These are phyloP conservation scores for Ceratobasidium theobromae DNA, from an alignment of 1,284 basidiomycete genomes.

Conservation along the genomic window DNA sequence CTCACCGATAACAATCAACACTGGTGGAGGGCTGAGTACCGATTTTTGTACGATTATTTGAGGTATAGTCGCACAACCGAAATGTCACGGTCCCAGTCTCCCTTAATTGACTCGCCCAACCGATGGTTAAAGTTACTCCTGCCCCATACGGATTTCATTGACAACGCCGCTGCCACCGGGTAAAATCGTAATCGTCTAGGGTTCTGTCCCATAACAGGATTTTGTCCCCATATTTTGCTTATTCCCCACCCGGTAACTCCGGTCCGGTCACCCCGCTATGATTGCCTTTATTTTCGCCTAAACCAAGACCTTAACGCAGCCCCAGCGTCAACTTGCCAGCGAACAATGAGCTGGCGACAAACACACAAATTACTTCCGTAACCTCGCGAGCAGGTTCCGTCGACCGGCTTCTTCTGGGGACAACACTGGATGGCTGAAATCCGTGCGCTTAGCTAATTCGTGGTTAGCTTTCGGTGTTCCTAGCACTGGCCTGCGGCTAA, in stretches of 20 bases:
- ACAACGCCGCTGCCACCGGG: neutral
- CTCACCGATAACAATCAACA: neutral
- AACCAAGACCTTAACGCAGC: neutral
- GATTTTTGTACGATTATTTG: no score
- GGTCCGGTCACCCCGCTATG: slow-evolving; percentile 8
- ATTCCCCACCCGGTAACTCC: slow-evolving; percentile 1
- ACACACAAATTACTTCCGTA: no score
- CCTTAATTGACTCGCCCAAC: slow-evolving; percentile 16
- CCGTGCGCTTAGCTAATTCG: neutral
- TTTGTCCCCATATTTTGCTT: neutral
- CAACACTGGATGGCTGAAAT: neutral
- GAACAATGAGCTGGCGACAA: slow-evolving; percentile 11
- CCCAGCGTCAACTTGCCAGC: neutral
- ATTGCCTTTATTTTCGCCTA: neutral
- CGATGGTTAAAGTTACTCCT: slow-evolving; percentile 17
- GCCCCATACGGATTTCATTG: slow-evolving; percentile 7
- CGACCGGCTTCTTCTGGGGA: neutral
- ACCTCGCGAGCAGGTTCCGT: slow-evolving; percentile 1
- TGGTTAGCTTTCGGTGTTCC: neutral
- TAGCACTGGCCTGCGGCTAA: neutral
- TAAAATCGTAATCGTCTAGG: neutral
- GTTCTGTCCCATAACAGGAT: neutral
- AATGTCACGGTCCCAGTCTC: neutral
- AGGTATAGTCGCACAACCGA: neutral
- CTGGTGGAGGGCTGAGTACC: no score